Evolutionary conservation across 2,329 filamentous ascomycete genomes (phyloP).

Genomic region (Pseudonectria foliicola): DNA sequence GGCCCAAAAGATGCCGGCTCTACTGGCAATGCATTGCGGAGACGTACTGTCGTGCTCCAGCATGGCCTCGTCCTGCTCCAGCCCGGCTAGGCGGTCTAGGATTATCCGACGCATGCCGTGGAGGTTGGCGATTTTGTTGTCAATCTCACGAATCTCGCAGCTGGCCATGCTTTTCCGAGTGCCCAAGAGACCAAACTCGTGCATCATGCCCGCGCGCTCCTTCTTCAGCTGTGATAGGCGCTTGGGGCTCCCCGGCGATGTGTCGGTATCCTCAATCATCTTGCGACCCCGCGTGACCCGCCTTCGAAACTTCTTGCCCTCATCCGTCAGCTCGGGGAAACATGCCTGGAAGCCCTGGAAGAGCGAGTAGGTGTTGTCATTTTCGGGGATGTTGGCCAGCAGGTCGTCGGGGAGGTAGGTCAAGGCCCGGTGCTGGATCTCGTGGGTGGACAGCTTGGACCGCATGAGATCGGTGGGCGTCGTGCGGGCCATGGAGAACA

Average conservation of each 20-base stretch:
- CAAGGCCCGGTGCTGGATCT: slow-evolving; percentile 91
- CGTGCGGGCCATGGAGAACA: slow-evolving; percentile 86
- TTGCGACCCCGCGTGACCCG: slow-evolving; percentile 70
- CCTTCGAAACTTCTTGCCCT: slow-evolving; percentile 63
- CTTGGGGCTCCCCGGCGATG: slow-evolving; percentile 51
- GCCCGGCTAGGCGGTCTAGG: slow-evolving; percentile 71
- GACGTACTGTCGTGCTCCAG: slow-evolving; percentile 78
- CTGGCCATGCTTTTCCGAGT: slow-evolving; percentile 97
- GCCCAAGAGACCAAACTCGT: slow-evolving; percentile 82
- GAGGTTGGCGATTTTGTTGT: slow-evolving; percentile 91
- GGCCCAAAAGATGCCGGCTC: background rate
- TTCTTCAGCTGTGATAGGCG: slow-evolving; percentile 68
- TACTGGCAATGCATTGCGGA: background rate
- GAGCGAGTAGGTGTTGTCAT: slow-evolving; percentile 79
- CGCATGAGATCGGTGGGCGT: slow-evolving; percentile 92
- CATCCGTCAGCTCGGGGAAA: slow-evolving; percentile 64
- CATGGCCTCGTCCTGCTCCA: slow-evolving; percentile 86
- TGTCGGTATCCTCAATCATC: slow-evolving; percentile 59
- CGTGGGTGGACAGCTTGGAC: slow-evolving; percentile 78
- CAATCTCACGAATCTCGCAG: slow-evolving; percentile 91
- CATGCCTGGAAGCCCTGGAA: slow-evolving; percentile 96
- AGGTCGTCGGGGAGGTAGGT: slow-evolving; percentile 86
- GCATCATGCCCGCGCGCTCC: slow-evolving; percentile 72
- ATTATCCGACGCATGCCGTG: slow-evolving; percentile 90
- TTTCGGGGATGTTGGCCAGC: slow-evolving; percentile 79